Base-by-base conservation (phyloP, 2,329 filamentous ascomycete species). In the Hymenoscyphus fraxineus region DNA sequence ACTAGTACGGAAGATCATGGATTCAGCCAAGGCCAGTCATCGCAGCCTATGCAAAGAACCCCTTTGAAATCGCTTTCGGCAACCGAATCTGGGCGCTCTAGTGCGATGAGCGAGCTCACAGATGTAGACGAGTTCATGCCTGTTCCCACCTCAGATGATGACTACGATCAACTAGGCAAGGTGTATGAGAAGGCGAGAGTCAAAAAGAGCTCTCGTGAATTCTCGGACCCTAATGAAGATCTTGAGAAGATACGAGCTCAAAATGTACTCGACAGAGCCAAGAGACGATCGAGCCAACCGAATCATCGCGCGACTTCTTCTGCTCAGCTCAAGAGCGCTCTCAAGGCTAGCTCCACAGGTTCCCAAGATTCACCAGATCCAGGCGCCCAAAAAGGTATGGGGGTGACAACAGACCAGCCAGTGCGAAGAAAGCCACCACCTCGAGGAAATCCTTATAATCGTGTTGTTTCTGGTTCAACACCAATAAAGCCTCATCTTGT, bases 221-320 rank as follows among this genome's bases (percentile, higher is more conserved):
- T n/a, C 44, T 47, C 39, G 13, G 13, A 54, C 47, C 47, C 47
- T 13, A 12, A 51, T 22, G 44, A n/a, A 15, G 40, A 44, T 16
- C 40, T 44, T 44, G 40, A 51, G 22, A 51, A 51, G n/a, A 22
- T 19, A 4, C 44, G 19, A n/a, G 19, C 44, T 51, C n/a, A 51
- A 19, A 51, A 27, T 51, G 10, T 22, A 13, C n/a, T n/a, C n/a
- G 22, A 12, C n/a, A 51, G 44, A 59, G 19, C 35, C 16, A 38
- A 40, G 41, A 27, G 19, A 38, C 41, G 27, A 59, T 6, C n/a
- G 9, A 61, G 38, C 16, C 27, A 61, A 61, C 60, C 60, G 22
- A 32, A 15, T 4, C 60, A 61, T 55, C 60, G 60, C 19, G 32
- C 56, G 15, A 54, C 47, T 27, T 27, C 59, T 31, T 15, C 40